Conservation (phyloP, 2,329 filamentous ascomycete genomes). For the Exophiala dermatitidis region DNA sequence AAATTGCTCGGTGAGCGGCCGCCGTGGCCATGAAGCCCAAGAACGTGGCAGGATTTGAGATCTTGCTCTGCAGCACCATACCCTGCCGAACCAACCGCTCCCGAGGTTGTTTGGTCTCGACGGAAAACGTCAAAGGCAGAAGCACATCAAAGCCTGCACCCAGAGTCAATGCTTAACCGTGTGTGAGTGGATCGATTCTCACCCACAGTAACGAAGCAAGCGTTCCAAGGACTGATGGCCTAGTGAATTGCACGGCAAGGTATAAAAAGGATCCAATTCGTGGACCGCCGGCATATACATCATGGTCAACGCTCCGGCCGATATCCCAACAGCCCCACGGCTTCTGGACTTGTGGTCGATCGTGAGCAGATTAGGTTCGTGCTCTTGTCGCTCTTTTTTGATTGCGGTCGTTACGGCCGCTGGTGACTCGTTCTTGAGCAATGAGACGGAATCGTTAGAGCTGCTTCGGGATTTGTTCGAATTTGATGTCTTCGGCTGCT, state of each 20-base stretch:
- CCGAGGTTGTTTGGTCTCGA: conserved; percentile 28
- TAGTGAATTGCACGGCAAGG: conserved; percentile 29
- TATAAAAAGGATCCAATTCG: conserved; percentile 33
- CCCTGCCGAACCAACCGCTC: conserved; percentile 27
- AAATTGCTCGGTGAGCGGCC: conserved; percentile 35
- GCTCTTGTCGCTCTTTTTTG: background rate
- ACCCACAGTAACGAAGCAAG: conserved; percentile 34
- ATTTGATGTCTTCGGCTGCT: conserved; percentile 11
- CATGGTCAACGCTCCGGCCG: background rate
- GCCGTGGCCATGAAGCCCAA: conserved; percentile 36
- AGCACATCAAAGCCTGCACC: conserved; percentile 32
- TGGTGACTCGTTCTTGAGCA: conserved; percentile 9
- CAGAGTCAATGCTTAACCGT: conserved; percentile 1
- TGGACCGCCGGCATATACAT: conserved; percentile 23
- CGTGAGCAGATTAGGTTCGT: background rate
- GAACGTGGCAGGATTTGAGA: conserved; percentile 34
- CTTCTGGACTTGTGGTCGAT: background rate
- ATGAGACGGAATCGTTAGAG: conserved; percentile 9
- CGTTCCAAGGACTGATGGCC: conserved; percentile 28
- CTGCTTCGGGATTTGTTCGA: conserved; percentile 1
- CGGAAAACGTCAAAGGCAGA: conserved; percentile 36
- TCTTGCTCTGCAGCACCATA: conserved; percentile 31
- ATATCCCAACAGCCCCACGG: background rate
- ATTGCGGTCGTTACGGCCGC: background rate
- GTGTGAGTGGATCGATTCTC: background rate